These are phyloP conservation scores for Verticillium longisporum DNA, from an alignment of 2,329 filamentous ascomycete species.

Conservation along the genomic window DNA sequence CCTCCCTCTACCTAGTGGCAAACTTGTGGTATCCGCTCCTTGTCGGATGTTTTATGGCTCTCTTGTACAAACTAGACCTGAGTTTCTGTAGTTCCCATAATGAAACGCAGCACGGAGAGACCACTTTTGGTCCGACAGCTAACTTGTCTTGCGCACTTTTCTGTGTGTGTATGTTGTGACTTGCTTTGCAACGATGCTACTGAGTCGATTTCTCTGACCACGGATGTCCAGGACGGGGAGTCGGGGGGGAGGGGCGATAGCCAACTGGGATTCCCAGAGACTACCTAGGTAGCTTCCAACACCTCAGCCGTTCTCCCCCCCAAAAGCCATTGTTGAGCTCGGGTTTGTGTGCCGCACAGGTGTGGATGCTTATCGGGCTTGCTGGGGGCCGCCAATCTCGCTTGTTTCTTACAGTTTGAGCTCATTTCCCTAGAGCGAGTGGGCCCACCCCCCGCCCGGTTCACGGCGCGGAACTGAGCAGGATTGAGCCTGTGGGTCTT, in stretches of 20 bases:
- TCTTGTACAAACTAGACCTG: constrained; percentile 17
- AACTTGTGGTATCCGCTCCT: constrained; percentile 8
- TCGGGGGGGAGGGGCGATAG: background rate
- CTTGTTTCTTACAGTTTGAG: background rate
- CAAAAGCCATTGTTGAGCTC: too few relatives aligned
- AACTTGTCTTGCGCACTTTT: constrained; percentile 1
- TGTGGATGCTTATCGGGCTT: background rate
- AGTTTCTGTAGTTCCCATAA: constrained; percentile 14
- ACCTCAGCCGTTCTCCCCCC: too few relatives aligned
- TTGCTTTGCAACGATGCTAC: background rate
- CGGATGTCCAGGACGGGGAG: background rate
- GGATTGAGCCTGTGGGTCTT: background rate
- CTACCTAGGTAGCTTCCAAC: too few relatives aligned
- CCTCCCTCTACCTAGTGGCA: constrained; percentile 10
- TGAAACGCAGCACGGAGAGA: constrained; percentile 23
- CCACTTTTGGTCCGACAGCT: constrained; percentile 31
- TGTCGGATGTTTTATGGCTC: constrained; percentile 24
- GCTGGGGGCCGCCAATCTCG: background rate
- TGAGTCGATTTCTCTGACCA: background rate
- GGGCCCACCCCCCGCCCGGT: background rate
- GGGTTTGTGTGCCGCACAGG: background rate
- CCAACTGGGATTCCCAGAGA: background rate
- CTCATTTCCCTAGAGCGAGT: background rate
- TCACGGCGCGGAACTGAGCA: background rate
- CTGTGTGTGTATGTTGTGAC: background rate